Evolutionary conservation across 805 yeast species (phyloP), one percentile per base, ranked within the genome.

Genomic region (Yarrowia sp.): DNA sequence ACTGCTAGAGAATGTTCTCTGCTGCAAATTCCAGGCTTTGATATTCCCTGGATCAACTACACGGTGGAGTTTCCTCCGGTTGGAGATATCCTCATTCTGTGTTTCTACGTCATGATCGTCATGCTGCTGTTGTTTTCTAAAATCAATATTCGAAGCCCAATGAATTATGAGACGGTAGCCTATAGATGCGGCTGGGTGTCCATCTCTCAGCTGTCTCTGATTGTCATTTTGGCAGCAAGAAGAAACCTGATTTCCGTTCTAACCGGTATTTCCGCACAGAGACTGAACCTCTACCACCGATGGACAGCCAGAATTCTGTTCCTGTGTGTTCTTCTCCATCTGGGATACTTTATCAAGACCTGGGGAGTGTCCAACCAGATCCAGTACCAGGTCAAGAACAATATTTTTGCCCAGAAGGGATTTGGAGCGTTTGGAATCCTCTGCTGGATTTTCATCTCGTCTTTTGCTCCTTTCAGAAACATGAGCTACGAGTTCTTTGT

Each of bases 241-340:
- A 65, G 72, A 9, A 58, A 58, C 22, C 22, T 58, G 11, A 51
- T 58, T 13, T 67, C 67, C 8, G 28, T 71, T n/a, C 22, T 71
- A 36, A 67, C 71, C 11, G 72, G 74, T 33, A 28, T 67, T 2
- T 35, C 71, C 0, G 69, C 68, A 31, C 66, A 65, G 39, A n/a
- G 68, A 5, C 65, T 72, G 15, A 71, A 69, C 66, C 69, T 65
- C 22, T 70, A 66, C 53, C 74, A 71, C 58, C 65, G 74, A 15
- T 71, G 73, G 74, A 67, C 68, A 4, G 70, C 74, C 5, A 58
- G 74, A 5, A 71, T 68, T 6, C 28, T 72, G 22, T 66, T 71
- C 17, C 55, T 71, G 42, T 65, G 69, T 7, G 65, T 74, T 14
- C 55, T 70, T 10, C 38, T 71, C 8, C 74, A 71, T 57, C 65